phyloP scores from a whole-genome alignment of 306 rosid genomes.

The Trifolium pratense region DNA sequence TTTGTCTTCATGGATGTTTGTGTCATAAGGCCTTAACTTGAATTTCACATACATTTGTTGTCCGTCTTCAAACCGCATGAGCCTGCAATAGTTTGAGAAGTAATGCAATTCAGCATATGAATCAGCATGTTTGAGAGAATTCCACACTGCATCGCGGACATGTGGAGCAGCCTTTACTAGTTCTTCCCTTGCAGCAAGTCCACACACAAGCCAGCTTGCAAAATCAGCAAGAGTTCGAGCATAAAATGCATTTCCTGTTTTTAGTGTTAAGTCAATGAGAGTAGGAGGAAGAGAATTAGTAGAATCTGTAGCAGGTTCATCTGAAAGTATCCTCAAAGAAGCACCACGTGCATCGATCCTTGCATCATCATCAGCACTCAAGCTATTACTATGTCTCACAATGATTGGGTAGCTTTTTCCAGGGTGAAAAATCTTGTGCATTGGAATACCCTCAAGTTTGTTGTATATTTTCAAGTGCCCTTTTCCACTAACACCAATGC shows the following conservation, averaged over 20 bases:
- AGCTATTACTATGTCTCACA: slow-evolving; percentile 84
- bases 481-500: slow-evolving; percentile 86
- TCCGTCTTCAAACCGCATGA: slow-evolving; percentile 71
- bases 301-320: slow-evolving; percentile 41
- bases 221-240: slow-evolving; percentile 87
- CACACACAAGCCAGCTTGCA: slow-evolving; percentile 89
- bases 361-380: slow-evolving; percentile 93
- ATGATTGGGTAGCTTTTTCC: slow-evolving; percentile 75
- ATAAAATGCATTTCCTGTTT: slow-evolving; percentile 89
- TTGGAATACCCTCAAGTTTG: slow-evolving; percentile 64
- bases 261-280: slow-evolving; percentile 79
- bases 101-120: slow-evolving; percentile 78
- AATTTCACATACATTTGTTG: slow-evolving; percentile 82
- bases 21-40: slow-evolving; percentile 75
- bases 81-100: slow-evolving; percentile 76
- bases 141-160: slow-evolving; percentile 85
- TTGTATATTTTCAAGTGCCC: slow-evolving; percentile 72
- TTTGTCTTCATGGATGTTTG: slow-evolving; percentile 59
- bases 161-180: slow-evolving; percentile 71
- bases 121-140: slow-evolving; percentile 65
- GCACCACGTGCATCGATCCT: slow-evolving; percentile 95
- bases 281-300: slow-evolving; percentile 26
- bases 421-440: slow-evolving; percentile 71
- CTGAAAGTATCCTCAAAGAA: slow-evolving; percentile 67
- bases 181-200: slow-evolving; percentile 83